A percentile compares a stretch with the other conserved stretches of the same genome.
These are phyloP conservation scores for Penicillium flavigenum DNA, from an alignment of 495 filamentous ascomycete genomes.

Conservation along the genomic window DNA sequence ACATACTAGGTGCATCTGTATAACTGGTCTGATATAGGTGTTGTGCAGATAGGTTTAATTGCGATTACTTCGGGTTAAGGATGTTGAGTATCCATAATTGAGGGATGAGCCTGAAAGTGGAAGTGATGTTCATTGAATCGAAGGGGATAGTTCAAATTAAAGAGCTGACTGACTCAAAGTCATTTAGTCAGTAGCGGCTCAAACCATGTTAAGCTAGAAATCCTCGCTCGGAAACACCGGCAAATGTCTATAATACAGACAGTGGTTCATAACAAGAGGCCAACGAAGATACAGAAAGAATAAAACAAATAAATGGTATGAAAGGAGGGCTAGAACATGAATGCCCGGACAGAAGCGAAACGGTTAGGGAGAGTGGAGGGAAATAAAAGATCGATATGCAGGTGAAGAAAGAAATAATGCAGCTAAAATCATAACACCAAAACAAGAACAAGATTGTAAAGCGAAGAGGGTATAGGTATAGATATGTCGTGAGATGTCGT, in stretches of 20 bases:
- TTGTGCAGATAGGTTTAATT: background rate
- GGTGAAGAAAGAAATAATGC: background rate
- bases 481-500: conserved; percentile 9
- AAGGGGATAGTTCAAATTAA: background rate
- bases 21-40: background rate
- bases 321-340: background rate
- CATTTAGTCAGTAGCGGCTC: too few relatives aligned
- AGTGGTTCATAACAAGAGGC: background rate
- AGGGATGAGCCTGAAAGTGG: background rate
- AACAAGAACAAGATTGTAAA: background rate
- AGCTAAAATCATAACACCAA: background rate
- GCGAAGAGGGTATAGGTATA: background rate
- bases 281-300: background rate
- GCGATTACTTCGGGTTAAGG: background rate
- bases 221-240: too few relatives aligned
- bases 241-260: background rate
- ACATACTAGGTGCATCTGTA: background rate
- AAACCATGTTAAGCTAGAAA: too few relatives aligned
- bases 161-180: background rate
- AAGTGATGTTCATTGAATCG: background rate
- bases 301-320: background rate
- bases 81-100: background rate
- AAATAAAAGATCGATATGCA: background rate
- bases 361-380: background rate
- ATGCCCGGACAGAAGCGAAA: background rate